These are phyloP conservation scores for Beauveria pseudobassiana DNA, from an alignment of 2,329 filamentous ascomycete genomes.

Conservation along the genomic window DNA sequence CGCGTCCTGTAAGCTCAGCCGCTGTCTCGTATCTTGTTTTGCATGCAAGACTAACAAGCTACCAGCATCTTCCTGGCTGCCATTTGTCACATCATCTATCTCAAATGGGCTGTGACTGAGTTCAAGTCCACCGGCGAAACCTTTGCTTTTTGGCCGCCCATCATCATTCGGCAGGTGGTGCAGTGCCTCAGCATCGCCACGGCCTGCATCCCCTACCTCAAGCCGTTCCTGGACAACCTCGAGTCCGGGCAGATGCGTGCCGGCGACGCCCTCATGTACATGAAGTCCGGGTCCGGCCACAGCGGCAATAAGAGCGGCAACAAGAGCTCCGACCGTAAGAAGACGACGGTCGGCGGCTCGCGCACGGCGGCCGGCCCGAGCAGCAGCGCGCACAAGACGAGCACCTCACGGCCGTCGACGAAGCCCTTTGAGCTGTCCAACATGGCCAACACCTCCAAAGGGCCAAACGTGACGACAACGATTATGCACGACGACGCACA, in stretches of 20 bases:
- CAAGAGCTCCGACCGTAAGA: neutral
- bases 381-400: neutral
- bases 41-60: neutral
- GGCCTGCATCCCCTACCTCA: conserved; percentile 6
- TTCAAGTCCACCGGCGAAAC: neutral
- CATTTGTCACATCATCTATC: conserved; percentile 1
- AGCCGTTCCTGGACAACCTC: conserved; percentile 8
- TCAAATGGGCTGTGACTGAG: neutral
- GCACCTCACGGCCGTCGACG: neutral
- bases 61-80: neutral
- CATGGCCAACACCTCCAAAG: neutral
- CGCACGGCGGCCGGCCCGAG: neutral
- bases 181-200: conserved; percentile 4
- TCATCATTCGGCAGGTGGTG: conserved; percentile 3
- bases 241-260: conserved; percentile 6
- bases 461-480: neutral
- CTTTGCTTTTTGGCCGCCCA: neutral
- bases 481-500: neutral
- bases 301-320: neutral
- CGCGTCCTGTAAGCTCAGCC: neutral
- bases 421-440: neutral
- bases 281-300: neutral
- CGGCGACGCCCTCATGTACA: neutral
- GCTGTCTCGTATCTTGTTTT: no score
- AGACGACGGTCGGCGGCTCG: neutral